Conservation (phyloP, 768 basidiomycete species). For the Chiua virens region DNA sequence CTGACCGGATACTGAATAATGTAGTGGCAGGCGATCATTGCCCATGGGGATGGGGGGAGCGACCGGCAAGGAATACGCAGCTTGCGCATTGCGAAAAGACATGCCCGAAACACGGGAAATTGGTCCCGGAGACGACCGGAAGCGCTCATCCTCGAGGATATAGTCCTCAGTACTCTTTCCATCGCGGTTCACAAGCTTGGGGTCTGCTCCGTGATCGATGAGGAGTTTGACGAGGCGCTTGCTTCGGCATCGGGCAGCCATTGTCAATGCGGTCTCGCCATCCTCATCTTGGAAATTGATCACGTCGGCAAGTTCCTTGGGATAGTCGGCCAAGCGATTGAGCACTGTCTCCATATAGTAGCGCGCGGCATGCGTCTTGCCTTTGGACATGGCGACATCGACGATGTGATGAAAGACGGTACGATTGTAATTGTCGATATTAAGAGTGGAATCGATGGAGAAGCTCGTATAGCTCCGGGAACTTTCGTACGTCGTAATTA, state of each 20-base stretch:
- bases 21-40: slow-evolving; percentile 70
- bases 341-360: slow-evolving; percentile 99
- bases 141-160: slow-evolving; percentile 97
- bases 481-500: slow-evolving; percentile 99
- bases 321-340: slow-evolving; percentile 83
- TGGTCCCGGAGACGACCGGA: slow-evolving; percentile 86
- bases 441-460: slow-evolving; percentile 97
- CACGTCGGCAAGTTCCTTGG: slow-evolving; percentile 94
- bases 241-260: slow-evolving; percentile 94
- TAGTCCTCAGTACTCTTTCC: slow-evolving; percentile 98
- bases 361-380: slow-evolving; percentile 94
- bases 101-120: slow-evolving; percentile 63
- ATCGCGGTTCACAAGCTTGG: slow-evolving; percentile 91
- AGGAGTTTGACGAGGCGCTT: slow-evolving; percentile 94
- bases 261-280: slow-evolving; percentile 94
- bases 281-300: slow-evolving; percentile 99
- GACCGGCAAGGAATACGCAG: slow-evolving; percentile 38
- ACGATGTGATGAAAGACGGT: slow-evolving; percentile 98
- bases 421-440: slow-evolving; percentile 96
- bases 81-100: slow-evolving; percentile 74
- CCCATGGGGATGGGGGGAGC: slow-evolving; percentile 44
- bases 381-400: slow-evolving; percentile 95
- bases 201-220: slow-evolving; percentile 95
- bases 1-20: slow-evolving; percentile 83
- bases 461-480: slow-evolving; percentile 95